phyloP scores from a whole-genome alignment of 2,329 filamentous ascomycete species.

The Penicillium brevicompactum region DNA sequence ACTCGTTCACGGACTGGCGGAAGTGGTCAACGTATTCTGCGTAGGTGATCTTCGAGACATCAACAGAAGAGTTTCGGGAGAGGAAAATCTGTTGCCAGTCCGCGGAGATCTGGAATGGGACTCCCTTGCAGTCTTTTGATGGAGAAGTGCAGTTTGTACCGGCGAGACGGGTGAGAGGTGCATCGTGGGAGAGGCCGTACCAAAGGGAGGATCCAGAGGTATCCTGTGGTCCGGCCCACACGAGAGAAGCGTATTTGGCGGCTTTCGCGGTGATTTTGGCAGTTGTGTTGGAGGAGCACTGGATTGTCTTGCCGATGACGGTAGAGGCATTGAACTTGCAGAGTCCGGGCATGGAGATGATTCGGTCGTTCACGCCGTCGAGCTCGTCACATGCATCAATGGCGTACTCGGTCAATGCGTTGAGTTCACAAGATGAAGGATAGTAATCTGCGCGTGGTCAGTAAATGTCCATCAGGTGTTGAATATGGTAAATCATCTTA shows the following conservation, averaged over 20 bases:
- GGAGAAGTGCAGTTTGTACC: conserved; percentile 27
- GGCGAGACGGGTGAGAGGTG: conserved; percentile 29
- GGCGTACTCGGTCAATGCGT: conserved; percentile 37
- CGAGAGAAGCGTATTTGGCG: neutral
- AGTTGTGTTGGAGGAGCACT: conserved; percentile 19
- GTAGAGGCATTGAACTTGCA: conserved; percentile 30
- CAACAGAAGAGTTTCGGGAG: conserved; percentile 31
- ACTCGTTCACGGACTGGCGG: conserved; percentile 29
- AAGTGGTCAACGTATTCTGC: conserved; percentile 26
- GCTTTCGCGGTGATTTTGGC: conserved; percentile 33
- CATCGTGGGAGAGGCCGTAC: conserved; percentile 35
- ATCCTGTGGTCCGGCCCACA: conserved; percentile 34
- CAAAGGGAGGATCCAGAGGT: conserved; percentile 29
- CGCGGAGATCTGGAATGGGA: conserved; percentile 31
- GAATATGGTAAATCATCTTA: neutral
- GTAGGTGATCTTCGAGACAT: conserved; percentile 33
- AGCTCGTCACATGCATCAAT: conserved; percentile 39
- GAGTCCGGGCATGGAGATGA: conserved; percentile 12
- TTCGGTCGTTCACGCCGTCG: conserved; percentile 40
- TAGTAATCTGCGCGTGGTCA: conserved; percentile 1
- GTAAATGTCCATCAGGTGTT: neutral
- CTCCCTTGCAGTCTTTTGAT: conserved; percentile 21
- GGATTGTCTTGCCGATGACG: conserved; percentile 17
- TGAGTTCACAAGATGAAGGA: conserved; percentile 36
- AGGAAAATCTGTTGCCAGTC: conserved; percentile 42